Percentiles rank a stretch among this genome's conserved stretches.
phyloP scores from a whole-genome alignment of 371 early-diverging fungal species.

The Mortierella polycephala region DNA sequence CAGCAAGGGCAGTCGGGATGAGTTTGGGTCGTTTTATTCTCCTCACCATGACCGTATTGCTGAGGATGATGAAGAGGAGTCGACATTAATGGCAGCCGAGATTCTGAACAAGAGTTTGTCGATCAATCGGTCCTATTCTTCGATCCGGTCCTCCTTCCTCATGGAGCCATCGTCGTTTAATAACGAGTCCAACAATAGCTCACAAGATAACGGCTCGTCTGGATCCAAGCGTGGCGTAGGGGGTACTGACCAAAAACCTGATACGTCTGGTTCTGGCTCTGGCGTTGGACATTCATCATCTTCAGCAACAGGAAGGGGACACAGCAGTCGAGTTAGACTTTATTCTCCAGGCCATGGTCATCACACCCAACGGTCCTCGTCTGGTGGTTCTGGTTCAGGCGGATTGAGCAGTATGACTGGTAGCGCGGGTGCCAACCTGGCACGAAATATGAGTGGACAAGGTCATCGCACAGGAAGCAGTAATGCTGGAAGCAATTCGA shows the following conservation, averaged over 20 bases:
- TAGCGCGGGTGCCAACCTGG: background rate
- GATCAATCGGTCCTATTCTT: slow-evolving; percentile 50
- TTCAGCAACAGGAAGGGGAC: slow-evolving; percentile 4
- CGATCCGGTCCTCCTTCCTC: slow-evolving; percentile 51
- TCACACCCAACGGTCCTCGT: slow-evolving; percentile 29
- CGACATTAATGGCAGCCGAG: slow-evolving; percentile 48
- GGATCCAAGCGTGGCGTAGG: background rate
- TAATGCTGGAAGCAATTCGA: slow-evolving; percentile 35
- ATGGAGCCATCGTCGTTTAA: slow-evolving; percentile 44
- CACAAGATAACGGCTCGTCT: background rate
- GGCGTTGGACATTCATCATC: slow-evolving; percentile 11
- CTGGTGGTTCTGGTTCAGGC: slow-evolving; percentile 49
- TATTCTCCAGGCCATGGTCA: slow-evolving; percentile 44
- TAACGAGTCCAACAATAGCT: background rate
- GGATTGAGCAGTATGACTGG: slow-evolving; percentile 12
- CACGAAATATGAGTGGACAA: slow-evolving; percentile 1
- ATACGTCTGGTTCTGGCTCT: background rate
- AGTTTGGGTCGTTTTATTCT: slow-evolving; percentile 43
- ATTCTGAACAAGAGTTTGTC: slow-evolving; percentile 52
- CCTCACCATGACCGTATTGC: slow-evolving; percentile 50
- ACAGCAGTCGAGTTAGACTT: slow-evolving; percentile 21
- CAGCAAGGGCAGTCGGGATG: slow-evolving; percentile 52
- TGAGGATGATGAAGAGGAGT: slow-evolving; percentile 54
- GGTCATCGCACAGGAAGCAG: slow-evolving; percentile 40
- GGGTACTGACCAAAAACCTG: background rate